Evolutionary conservation across 257 asterid genomes (phyloP).

Genomic region (Nicotiana tomentosiformis): DNA sequence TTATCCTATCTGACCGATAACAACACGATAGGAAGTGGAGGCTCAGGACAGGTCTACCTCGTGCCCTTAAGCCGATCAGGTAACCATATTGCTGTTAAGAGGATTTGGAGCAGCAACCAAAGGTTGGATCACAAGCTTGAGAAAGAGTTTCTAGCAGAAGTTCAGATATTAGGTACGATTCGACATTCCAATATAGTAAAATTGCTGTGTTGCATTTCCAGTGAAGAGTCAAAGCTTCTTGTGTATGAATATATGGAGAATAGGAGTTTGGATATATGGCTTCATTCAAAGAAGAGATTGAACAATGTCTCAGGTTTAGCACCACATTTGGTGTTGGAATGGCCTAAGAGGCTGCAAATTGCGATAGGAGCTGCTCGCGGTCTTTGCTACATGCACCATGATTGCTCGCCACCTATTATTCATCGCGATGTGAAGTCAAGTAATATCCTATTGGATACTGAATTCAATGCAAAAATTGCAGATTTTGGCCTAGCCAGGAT

Average conservation of each 20-base stretch:
- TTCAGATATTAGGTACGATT: conserved; percentile 54
- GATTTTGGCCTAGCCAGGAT: conserved; percentile 59
- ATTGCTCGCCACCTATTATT: conserved; percentile 31
- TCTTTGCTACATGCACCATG: conserved; percentile 35
- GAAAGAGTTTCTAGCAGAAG: conserved; percentile 67
- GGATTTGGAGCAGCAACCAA: conserved; percentile 41
- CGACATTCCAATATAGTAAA: conserved; percentile 76
- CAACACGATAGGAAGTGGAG: conserved; percentile 70
- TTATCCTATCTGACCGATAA: conserved; percentile 46
- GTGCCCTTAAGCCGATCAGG: conserved; percentile 46
- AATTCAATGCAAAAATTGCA: conserved; percentile 49
- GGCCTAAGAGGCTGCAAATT: conserved; percentile 34
- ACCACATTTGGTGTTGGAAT: conserved; percentile 31
- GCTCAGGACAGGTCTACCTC: conserved; percentile 73
- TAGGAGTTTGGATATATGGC: conserved; percentile 71
- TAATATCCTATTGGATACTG: conserved; percentile 38
- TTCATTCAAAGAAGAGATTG: conserved; percentile 36
- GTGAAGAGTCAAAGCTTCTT: conserved; percentile 52
- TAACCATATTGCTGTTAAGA: conserved; percentile 68
- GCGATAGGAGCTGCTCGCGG: conserved; percentile 38
- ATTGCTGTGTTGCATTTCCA: conserved; percentile 64
- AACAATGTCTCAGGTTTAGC: conserved; percentile 26
- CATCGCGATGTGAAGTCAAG: conserved; percentile 57
- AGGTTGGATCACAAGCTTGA: conserved; percentile 47
- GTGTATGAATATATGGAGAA: conserved; percentile 84